Evolutionary conservation across 805 yeast genomes (phyloP).

Genomic region (Yamadazyma nakazawae): DNA sequence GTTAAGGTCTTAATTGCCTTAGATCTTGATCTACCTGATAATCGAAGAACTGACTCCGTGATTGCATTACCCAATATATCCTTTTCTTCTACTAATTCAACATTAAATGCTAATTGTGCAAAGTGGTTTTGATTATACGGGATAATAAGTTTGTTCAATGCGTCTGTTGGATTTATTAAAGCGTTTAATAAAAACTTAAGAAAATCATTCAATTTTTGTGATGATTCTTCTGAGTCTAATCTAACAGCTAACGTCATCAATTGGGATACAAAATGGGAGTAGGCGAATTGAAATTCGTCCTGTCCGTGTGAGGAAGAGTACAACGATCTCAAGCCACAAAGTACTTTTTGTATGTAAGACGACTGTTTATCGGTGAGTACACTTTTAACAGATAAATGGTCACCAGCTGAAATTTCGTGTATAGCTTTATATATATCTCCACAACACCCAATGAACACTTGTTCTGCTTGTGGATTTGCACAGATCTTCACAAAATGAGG

Average conservation of each 20-base stretch:
- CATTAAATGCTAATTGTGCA: not conserved
- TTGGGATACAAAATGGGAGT: not conserved
- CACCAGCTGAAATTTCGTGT: not conserved
- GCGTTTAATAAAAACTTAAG: not conserved
- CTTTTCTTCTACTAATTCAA: not conserved
- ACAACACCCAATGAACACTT: constrained; percentile 6
- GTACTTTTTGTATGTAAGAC: not conserved
- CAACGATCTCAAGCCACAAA: not conserved
- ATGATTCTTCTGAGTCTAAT: not conserved
- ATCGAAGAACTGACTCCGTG: constrained; percentile 17
- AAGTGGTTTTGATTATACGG: not conserved
- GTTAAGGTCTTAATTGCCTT: constrained; percentile 67
- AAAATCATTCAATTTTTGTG: not conserved
- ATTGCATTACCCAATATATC: not conserved
- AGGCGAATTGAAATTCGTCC: constrained; percentile 1
- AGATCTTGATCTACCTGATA: constrained; percentile 33
- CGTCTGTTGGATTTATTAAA: not conserved
- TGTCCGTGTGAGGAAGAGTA: not conserved
- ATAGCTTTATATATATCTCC: constrained; percentile 5
- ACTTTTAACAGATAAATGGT: not conserved
- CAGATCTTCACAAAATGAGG: not conserved
- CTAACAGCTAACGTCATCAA: not conserved
- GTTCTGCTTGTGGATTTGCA: constrained; percentile 3
- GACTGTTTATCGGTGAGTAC: not conserved
- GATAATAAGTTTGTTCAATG: not conserved